Conservation (phyloP, 2,329 filamentous ascomycete species). For the Fusarium torreyae region DNA sequence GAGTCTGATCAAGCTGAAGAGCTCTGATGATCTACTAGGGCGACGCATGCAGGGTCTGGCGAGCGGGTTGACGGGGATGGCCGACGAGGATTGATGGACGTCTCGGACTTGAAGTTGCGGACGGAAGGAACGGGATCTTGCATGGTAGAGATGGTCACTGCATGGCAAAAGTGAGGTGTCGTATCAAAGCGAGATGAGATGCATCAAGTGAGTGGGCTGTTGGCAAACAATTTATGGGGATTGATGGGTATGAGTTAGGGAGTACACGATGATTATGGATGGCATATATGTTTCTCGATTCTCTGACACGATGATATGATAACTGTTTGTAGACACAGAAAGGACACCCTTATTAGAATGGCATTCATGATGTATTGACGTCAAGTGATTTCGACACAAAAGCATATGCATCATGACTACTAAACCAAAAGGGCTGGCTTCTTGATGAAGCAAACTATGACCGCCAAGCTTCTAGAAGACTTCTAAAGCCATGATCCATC, state of each 20-base stretch:
- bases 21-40: constrained; percentile 70
- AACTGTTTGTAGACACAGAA: constrained; percentile 31
- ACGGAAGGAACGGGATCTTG: constrained; percentile 23
- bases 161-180: constrained; percentile 7
- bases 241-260: constrained; percentile 1
- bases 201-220: constrained; percentile 23
- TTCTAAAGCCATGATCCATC: constrained; percentile 10
- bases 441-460: neutral
- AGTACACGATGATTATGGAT: constrained; percentile 6
- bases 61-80: constrained; percentile 66
- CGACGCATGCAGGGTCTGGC: constrained; percentile 72
- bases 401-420: neutral
- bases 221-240: constrained; percentile 4
- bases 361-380: neutral
- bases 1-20: constrained; percentile 68
- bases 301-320: constrained; percentile 35
- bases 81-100: constrained; percentile 58
- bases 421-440: too few species aligned
- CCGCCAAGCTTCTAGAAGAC: constrained; percentile 41
- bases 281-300: constrained; percentile 19
- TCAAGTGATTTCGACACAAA: neutral
- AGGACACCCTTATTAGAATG: constrained; percentile 42
- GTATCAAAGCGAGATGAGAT: constrained; percentile 36
- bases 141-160: constrained; percentile 3
- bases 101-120: constrained; percentile 37